phyloP scores from a whole-genome alignment of 257 asterid species.

The Anisodus tanguticus region DNA sequence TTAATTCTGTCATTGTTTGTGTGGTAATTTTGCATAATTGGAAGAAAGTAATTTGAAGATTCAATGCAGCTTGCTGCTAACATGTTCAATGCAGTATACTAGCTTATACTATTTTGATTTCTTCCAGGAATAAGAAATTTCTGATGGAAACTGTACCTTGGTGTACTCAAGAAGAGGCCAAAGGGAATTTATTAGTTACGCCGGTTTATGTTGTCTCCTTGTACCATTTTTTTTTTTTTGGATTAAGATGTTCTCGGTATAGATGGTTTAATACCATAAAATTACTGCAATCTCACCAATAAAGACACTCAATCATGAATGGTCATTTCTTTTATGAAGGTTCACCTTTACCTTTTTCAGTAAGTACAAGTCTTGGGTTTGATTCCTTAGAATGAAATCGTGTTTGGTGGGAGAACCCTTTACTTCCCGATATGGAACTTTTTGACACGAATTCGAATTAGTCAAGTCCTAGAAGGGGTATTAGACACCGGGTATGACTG shows the following conservation, averaged over 20 bases:
- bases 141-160: neutral
- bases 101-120: neutral
- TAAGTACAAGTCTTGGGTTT: neutral
- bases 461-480: neutral
- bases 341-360: neutral
- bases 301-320: neutral
- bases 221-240: neutral
- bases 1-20: neutral
- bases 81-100: constrained; percentile 14
- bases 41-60: neutral
- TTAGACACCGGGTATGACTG: too few relatives aligned
- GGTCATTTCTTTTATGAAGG: neutral
- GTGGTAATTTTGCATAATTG: neutral
- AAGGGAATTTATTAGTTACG: neutral
- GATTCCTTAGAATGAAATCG: neutral
- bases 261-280: neutral
- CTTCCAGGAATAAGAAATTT: neutral
- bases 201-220: neutral
- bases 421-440: neutral
- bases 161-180: neutral
- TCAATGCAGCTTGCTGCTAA: neutral
- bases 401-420: neutral
- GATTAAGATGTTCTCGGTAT: neutral
- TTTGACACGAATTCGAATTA: neutral
- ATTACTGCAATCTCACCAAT: neutral